Percentiles rank a stretch among this genome's conserved stretches.
These are phyloP conservation scores for Eimeria acervulina DNA, from an alignment of 169 alveolate genomes.

Conservation along the genomic window DNA sequence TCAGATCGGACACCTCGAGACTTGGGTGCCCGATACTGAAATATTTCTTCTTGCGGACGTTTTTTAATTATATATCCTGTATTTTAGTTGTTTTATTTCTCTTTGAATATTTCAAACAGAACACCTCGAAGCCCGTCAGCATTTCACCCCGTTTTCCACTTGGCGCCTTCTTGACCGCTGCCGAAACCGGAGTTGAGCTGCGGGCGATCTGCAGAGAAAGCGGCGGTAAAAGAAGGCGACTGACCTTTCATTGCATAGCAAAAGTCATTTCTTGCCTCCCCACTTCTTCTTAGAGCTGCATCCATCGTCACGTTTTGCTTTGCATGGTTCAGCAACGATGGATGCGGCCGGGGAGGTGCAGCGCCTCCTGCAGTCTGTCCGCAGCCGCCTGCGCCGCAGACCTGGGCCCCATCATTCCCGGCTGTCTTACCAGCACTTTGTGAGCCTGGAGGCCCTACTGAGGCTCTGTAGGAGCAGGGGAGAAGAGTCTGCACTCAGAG, in stretches of 20 bases:
- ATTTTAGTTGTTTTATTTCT: not conserved
- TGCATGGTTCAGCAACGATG: not conserved
- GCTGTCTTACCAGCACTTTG: conserved; percentile 58
- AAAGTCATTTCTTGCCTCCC: not conserved
- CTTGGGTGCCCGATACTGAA: not conserved
- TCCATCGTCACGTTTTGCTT: not conserved
- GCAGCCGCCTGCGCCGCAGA: not conserved
- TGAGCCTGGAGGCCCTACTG: not conserved
- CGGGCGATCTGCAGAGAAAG: not conserved
- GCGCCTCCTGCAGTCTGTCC: conserved; percentile 44
- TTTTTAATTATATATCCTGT: too few relatives aligned
- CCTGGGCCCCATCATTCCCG: not conserved
- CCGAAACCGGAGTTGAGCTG: not conserved
- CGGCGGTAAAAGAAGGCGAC: too few relatives aligned
- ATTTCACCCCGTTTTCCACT: not conserved
- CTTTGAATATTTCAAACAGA: not conserved
- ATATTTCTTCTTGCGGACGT: too few relatives aligned
- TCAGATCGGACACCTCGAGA: not conserved
- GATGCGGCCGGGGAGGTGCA: conserved; percentile 71
- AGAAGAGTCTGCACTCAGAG: not conserved
- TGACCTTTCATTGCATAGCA: not conserved
- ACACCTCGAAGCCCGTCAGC: not conserved
- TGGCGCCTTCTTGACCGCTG: not conserved
- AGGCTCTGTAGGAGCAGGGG: not conserved
- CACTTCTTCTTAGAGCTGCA: not conserved